Base-by-base conservation (phyloP, 164 flowering plant species). In the Liquidambar formosana region DNA sequence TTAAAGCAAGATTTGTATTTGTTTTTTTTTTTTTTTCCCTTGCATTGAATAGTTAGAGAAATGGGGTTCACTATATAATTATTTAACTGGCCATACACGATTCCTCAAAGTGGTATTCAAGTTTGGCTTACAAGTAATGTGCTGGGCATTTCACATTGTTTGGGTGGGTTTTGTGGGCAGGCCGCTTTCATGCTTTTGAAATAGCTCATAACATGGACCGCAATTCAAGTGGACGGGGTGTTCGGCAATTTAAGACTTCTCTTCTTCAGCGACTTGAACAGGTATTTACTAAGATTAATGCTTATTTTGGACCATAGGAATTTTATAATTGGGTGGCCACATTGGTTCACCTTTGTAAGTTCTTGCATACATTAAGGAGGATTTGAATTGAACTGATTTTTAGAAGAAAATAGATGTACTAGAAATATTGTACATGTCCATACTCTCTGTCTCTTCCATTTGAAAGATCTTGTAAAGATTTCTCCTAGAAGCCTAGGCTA, bases 111-210 rank as follows among this genome's bases (percentile, higher is more conserved):
- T 26, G 27, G 10, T 21, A 44, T 21, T 26, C 38, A 26, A 64
- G 43, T 48, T 47, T n/a, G 1, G 26, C 12, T 21, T 48, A 8
- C 9, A 25, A 12, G 47, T 48, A 51, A 8, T 26, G 23, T 41
- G 6, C 14, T 74, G 38, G n/a, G 26, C 45, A 4, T 45, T 51
- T 57, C n/a, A 12, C n/a, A 33, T 23, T 45, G 10, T 27, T 28
- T 13, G 23, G 45, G 12, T 68, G 45, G 23, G 51, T 41, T 54
- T 23, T 23, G 47, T 61, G 59, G 12, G 63, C 83, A 92, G 97
- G 97, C 26, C 91, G 96, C 8, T 85, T 90, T 81, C 96, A 88
- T 75, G 93, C 97, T 59, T 89, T 92, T 77, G 90, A 74, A 68
- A 78, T 81, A 57, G 94, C 97, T 22, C 97, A 92, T 76, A 75